Evolutionary conservation across 139 green algal species (phyloP), one percentile per base, ranked within the genome.

Genomic region (Tetradesmus lagerheimii): DNA sequence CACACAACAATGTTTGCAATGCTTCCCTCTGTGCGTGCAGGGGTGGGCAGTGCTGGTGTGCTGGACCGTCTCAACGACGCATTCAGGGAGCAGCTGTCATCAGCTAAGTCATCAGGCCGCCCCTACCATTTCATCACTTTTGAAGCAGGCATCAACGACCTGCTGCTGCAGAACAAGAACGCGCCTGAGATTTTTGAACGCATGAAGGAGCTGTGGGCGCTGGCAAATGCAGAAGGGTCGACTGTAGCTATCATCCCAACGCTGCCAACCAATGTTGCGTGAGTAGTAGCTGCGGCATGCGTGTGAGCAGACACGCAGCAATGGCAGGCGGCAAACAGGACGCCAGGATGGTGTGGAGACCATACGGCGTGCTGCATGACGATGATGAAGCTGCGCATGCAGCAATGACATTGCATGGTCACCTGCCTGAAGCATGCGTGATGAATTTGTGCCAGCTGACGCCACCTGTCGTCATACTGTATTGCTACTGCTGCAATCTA

Each of bases 81-180:
- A 1, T 81, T 80, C 38, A 27, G 27, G 37, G 14, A 86, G 27
- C 78, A 81, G 15, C 87, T 91, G 35, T 23, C 39, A 18, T 27
- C 23, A 4, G 87, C 87, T 12, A 41, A 43, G 25, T 38, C 38
- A 53, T 41, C 53, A 5, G 78, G 78, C 35, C 38, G 39, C 39
- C 87, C 87, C 31, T 91, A 62, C 77, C 78, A 91, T 25, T 91
- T 67, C 77, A 86, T 87, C 8, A 66, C 45, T 9, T 91, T 91
- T 45, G 53, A 82, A 39, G 87, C 87, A 35, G 87, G 87, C 39
- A 86, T 91, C 77, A 91, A 91, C 38, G 87, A 91, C 50, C 25
- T 91, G 16, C n/a, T 87, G 57, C 27, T 91, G 64, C 57, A 86
- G 71, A 83, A 83, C 37, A 62, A n/a, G 50, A 80, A 86, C 45